These are phyloP conservation scores for Saksenaea vasiformis DNA, from an alignment of 371 early-diverging fungal species.

Conservation along the genomic window DNA sequence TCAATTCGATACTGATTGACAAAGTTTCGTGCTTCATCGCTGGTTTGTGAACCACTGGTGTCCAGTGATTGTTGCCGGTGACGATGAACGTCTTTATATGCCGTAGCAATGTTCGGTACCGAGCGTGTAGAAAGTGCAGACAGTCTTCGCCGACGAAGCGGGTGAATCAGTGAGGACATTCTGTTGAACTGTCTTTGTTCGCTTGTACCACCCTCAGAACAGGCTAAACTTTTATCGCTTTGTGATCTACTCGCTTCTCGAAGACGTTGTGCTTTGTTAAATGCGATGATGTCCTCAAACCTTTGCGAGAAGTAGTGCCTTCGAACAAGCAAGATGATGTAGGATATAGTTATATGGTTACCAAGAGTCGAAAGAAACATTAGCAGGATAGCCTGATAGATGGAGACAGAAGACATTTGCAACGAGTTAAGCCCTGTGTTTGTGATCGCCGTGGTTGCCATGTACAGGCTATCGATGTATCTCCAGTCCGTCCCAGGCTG, in stretches of 20 bases:
- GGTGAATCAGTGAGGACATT: no score
- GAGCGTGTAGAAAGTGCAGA: no score
- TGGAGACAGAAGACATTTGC: constrained; percentile 34
- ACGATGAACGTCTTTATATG: no score
- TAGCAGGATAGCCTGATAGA: constrained; percentile 31
- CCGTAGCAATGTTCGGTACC: no score
- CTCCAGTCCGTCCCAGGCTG: constrained; percentile 34
- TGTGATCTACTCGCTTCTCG: constrained; percentile 23
- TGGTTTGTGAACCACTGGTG: no score
- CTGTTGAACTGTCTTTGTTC: background rate
- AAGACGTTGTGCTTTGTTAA: constrained; percentile 23
- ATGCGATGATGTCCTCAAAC: constrained; percentile 34
- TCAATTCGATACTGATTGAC: no score
- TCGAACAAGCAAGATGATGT: constrained; percentile 39
- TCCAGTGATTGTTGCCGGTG: no score
- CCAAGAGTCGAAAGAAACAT: constrained; percentile 31
- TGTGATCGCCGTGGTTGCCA: constrained; percentile 35
- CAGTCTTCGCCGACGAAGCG: no score
- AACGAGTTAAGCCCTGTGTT: constrained; percentile 42
- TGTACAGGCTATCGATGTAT: constrained; percentile 37
- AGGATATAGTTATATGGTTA: constrained; percentile 29
- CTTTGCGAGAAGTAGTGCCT: constrained; percentile 38
- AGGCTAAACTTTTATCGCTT: constrained; percentile 8
- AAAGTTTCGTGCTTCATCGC: no score
- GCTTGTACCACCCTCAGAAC: background rate